phyloP scores from a whole-genome alignment of 257 asterid genomes.

The Fraxinus excelsior region DNA sequence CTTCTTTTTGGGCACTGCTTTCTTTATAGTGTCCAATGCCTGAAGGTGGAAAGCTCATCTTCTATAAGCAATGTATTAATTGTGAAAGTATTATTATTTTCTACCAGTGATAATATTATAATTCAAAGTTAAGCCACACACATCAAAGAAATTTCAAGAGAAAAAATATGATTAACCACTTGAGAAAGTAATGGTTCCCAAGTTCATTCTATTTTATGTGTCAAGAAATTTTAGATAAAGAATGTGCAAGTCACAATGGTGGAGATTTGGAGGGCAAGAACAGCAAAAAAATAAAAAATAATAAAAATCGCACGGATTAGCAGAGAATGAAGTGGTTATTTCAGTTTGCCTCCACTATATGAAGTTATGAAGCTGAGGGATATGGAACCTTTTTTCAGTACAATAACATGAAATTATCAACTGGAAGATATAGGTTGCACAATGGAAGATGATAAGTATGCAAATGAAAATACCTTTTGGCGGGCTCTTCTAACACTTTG shows the following conservation, averaged over 20 bases:
- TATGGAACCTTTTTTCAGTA: neutral
- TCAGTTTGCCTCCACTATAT: neutral
- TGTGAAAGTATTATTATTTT: neutral
- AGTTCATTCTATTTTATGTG: neutral
- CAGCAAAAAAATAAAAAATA: neutral
- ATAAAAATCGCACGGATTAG: neutral
- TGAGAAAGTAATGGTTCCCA: neutral
- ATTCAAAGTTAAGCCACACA: neutral
- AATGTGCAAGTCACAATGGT: no score
- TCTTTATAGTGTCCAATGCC: slow-evolving; percentile 84
- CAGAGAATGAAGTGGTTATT: neutral
- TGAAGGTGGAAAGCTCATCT: slow-evolving; percentile 25
- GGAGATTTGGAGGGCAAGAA: neutral
- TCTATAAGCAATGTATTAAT: neutral
- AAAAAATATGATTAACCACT: no score
- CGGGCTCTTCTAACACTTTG: slow-evolving; percentile 95
- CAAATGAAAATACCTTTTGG: slow-evolving; percentile 61
- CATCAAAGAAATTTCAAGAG: neutral
- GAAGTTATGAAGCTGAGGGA: neutral
- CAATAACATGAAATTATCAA: neutral
- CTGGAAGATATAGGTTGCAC: neutral
- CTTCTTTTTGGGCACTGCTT: slow-evolving; percentile 73
- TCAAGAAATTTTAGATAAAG: neutral
- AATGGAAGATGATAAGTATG: neutral
- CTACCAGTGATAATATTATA: neutral